phyloP scores from a whole-genome alignment of 257 asterid species.

The Nicotiana tomentosiformis region DNA sequence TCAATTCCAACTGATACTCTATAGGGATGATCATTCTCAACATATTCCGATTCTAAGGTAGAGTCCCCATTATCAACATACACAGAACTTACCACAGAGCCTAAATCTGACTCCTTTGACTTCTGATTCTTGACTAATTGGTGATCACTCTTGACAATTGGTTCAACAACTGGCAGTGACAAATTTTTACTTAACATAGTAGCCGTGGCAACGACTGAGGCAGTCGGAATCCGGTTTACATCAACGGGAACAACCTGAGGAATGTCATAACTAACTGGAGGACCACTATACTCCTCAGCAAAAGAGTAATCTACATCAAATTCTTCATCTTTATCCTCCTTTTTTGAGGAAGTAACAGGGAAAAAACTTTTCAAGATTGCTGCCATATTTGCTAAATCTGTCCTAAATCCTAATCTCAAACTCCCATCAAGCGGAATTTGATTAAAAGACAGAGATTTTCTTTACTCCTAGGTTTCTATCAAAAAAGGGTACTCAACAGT shows the following conservation, averaged over 20 bases:
- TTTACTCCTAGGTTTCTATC: not conserved
- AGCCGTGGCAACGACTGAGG: constrained; percentile 43
- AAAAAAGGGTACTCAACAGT: not conserved
- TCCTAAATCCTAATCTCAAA: constrained; percentile 17
- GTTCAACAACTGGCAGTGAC: constrained; percentile 68
- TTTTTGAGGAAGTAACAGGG: constrained; percentile 26
- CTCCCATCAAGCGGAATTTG: constrained; percentile 3
- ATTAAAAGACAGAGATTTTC: constrained; percentile 3
- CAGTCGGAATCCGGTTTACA: constrained; percentile 70
- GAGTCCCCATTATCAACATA: constrained; percentile 15
- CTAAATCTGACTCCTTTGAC: constrained; percentile 21
- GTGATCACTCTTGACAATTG: constrained; percentile 44
- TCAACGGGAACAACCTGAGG: constrained; percentile 75
- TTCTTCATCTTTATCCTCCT: constrained; percentile 19
- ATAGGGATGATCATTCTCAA: constrained; percentile 1
- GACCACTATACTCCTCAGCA: constrained; percentile 82
- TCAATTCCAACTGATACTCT: constrained; percentile 28
- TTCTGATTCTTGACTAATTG: constrained; percentile 12
- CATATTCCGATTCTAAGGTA: constrained; percentile 11
- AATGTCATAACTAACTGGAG: constrained; percentile 61
- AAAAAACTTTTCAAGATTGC: constrained; percentile 21
- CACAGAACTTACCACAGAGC: not conserved
- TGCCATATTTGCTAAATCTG: constrained; percentile 17
- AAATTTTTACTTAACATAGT: constrained; percentile 21
- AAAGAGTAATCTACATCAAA: constrained; percentile 66